Percentiles rank a stretch among this genome's conserved stretches.
Conservation (phyloP, 1,139 yeast species). For the Tardiomyces depauwii region DNA sequence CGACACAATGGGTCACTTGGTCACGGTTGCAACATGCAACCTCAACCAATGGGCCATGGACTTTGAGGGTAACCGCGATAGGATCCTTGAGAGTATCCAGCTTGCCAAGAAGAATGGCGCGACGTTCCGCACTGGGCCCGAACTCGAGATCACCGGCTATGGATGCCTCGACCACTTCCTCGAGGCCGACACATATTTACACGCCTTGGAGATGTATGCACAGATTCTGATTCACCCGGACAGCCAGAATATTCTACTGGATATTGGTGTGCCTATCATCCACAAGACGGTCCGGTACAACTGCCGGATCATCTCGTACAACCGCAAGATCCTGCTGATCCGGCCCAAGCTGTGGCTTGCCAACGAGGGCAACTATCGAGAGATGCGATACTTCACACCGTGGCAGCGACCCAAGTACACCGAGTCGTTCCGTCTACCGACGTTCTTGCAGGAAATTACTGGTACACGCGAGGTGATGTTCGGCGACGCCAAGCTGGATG, state of each 20-base stretch:
- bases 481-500: slow-evolving; percentile 84
- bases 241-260: slow-evolving; percentile 69
- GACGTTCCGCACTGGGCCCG: slow-evolving; percentile 88
- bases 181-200: slow-evolving; percentile 79
- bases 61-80: slow-evolving; percentile 90
- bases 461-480: slow-evolving; percentile 58
- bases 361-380: slow-evolving; percentile 95
- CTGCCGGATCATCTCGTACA: slow-evolving; percentile 73
- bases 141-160: slow-evolving; percentile 78
- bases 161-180: slow-evolving; percentile 94
- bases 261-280: slow-evolving; percentile 88
- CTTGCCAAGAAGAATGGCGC: slow-evolving; percentile 73
- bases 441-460: slow-evolving; percentile 45
- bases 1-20: slow-evolving; percentile 45
- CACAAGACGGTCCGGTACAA: slow-evolving; percentile 85
- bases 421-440: slow-evolving; percentile 65
- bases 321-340: slow-evolving; percentile 69
- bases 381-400: slow-evolving; percentile 93
- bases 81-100: slow-evolving; percentile 71
- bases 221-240: slow-evolving; percentile 55
- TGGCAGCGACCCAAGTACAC: slow-evolving; percentile 74
- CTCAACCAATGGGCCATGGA: slow-evolving; percentile 98
- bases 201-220: slow-evolving; percentile 90
- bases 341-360: slow-evolving; percentile 91
- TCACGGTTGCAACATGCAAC: slow-evolving; percentile 49